Percentiles rank a stretch among this genome's conserved stretches.
phyloP scores from a whole-genome alignment of 148 eudicot genomes.

The Heliosperma pusillum region DNA sequence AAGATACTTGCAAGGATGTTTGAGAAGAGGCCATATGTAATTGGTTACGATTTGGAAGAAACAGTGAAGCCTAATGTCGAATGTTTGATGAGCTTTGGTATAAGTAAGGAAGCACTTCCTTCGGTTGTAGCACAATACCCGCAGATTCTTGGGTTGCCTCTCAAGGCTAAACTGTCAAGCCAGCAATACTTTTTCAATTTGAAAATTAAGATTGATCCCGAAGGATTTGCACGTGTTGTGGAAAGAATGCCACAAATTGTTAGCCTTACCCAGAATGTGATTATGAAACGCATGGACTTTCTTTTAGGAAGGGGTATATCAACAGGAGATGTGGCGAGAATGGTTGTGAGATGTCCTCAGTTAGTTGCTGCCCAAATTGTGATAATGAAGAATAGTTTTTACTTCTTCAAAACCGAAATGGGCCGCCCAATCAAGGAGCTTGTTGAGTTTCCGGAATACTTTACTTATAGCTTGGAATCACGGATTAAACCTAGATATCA shows the following conservation, averaged over 20 bases:
- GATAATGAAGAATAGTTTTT: slow-evolving; percentile 86
- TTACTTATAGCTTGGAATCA: slow-evolving; percentile 86
- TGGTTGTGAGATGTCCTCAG: slow-evolving; percentile 89
- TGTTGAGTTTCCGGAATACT: slow-evolving; percentile 87
- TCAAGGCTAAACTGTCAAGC: slow-evolving; percentile 81
- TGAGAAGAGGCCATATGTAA: slow-evolving; percentile 79
- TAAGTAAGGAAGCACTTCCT: slow-evolving; percentile 53
- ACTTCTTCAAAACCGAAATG: slow-evolving; percentile 92
- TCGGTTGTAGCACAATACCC: slow-evolving; percentile 82
- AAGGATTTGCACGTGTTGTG: slow-evolving; percentile 65
- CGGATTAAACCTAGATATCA: slow-evolving; percentile 85
- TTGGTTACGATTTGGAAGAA: slow-evolving; percentile 80
- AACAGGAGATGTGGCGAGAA: slow-evolving; percentile 59
- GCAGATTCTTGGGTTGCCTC: slow-evolving; percentile 77
- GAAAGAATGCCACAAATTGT: slow-evolving; percentile 93
- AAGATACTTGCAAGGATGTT: slow-evolving; percentile 79
- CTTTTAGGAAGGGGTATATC: slow-evolving; percentile 57
- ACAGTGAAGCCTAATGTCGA: slow-evolving; percentile 82
- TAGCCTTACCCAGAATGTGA: slow-evolving; percentile 73
- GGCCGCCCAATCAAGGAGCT: slow-evolving; percentile 83
- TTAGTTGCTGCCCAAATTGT: slow-evolving; percentile 58
- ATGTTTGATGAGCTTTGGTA: slow-evolving; percentile 79
- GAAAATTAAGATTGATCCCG: slow-evolving; percentile 91
- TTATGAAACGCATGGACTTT: slow-evolving; percentile 76
- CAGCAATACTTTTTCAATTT: slow-evolving; percentile 88